Base-by-base conservation (phyloP, 2,329 filamentous ascomycete genomes). In the Chaetomium globosum region DNA sequence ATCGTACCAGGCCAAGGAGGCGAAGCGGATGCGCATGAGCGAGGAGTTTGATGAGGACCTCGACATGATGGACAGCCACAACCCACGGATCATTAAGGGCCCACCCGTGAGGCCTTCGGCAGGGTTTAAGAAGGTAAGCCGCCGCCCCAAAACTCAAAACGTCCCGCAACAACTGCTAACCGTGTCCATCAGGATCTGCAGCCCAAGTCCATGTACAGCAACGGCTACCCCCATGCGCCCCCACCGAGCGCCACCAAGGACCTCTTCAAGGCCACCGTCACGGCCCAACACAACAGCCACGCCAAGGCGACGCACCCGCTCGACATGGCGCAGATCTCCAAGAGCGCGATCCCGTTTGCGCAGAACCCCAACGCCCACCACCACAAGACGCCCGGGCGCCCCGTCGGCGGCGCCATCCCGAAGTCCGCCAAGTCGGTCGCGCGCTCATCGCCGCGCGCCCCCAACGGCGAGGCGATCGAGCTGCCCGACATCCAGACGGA, bases 401-500 rank as follows among this genome's bases (percentile, higher is more conserved):
- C 85, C 28, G 77, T 74, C 23, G 81, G 78, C 30, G 76, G 76
- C 53, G 76, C 74, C 48, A 77, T 77, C 54, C 74, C 79, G 65
- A 88, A 88, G 73, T 86, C 87, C 1, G 81, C 81, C 65, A 91
- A 64, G 13, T 62, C 65, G 0, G 54, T 87, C 1, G 82, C 81
- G 21, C 84, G 87, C 69, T 89, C 90, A 33, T 96, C 93, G 1
- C 93, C 93, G 1, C 87, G 91, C 60, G 96, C 96, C 78, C 90
- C 89, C 67, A 94, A 92, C 71, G 92, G 93, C 67, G 95, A 99
- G 65, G 86, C 85, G 59, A 97, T 99, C 73, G 90, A 95, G 70
- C 86, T 99, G 3, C 94, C 95, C 0, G 95, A 99, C 71, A 98
- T 99, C 71, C 88, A 93, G 69, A 98, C 95, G 1, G 96, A 99